phyloP scores from a whole-genome alignment of 768 basidiomycete species.

The Kwoniella sp. region DNA sequence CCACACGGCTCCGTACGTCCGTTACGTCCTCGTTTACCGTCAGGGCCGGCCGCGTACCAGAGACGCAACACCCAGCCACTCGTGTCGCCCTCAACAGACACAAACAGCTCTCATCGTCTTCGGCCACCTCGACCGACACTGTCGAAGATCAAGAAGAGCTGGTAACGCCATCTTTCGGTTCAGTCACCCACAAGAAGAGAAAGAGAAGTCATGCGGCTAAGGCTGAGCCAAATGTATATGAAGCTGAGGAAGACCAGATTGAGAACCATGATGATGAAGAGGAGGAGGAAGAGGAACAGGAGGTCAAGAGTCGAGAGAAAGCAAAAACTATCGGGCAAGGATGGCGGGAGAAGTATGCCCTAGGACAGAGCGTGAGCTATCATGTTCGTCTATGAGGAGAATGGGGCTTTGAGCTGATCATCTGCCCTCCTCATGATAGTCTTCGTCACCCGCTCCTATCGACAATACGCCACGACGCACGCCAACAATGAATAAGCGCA shows the following conservation, averaged over 20 bases:
- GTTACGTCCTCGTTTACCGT: background rate
- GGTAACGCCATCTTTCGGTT: slow-evolving; percentile 27
- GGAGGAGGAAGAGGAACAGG: slow-evolving; percentile 23
- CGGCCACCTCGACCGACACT: slow-evolving; percentile 29
- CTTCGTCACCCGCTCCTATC: slow-evolving; percentile 10
- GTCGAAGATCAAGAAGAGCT: slow-evolving; percentile 36
- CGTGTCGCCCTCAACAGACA: background rate
- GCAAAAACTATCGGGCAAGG: slow-evolving; percentile 38
- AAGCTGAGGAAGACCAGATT: slow-evolving; percentile 15
- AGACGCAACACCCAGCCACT: background rate
- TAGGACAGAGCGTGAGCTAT: slow-evolving; percentile 22
- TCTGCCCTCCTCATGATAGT: background rate
- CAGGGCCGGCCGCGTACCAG: background rate
- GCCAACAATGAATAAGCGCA: slow-evolving; percentile 1
- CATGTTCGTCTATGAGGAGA: background rate
- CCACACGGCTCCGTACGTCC: background rate
- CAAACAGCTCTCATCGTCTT: background rate
- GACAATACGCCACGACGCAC: slow-evolving; percentile 4
- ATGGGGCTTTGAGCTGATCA: background rate
- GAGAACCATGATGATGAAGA: slow-evolving; percentile 3
- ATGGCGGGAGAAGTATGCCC: slow-evolving; percentile 40
- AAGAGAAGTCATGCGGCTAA: no score
- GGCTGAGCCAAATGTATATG: no score
- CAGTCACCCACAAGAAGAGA: slow-evolving; percentile 13
- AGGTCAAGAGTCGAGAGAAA: slow-evolving; percentile 24